phyloP scores from a whole-genome alignment of 2,329 filamentous ascomycete genomes.

The Trichoderma cornu-damae region DNA sequence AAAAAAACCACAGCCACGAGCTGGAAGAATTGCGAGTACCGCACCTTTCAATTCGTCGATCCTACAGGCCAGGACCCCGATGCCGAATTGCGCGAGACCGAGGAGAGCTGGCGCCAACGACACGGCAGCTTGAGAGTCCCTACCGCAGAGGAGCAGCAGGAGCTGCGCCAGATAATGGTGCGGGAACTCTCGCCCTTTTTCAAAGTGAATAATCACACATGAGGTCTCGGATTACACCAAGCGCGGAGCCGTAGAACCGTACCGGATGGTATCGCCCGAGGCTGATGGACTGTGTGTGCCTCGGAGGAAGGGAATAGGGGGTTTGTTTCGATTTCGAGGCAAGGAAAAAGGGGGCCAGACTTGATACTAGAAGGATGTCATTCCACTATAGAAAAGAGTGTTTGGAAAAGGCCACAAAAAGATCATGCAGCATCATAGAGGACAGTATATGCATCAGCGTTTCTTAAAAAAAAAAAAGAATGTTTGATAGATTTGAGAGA shows the following conservation, averaged over 20 bases:
- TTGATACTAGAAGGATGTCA: neutral
- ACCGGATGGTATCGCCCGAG: neutral
- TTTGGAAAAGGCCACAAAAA: neutral
- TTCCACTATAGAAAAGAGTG: conserved; percentile 2
- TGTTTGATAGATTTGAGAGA: neutral
- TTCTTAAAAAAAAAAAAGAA: neutral
- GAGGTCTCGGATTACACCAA: neutral
- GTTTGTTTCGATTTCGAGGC: neutral
- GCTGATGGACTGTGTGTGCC: too few species aligned
- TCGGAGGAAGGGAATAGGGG: neutral
- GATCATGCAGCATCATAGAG: neutral
- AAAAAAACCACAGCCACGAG: conserved; percentile 61
- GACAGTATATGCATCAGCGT: neutral
- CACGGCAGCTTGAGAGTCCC: conserved; percentile 38
- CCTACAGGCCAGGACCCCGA: conserved; percentile 44
- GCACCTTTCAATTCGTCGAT: conserved; percentile 61
- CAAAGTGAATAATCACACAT: conserved; percentile 12
- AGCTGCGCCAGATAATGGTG: conserved; percentile 35
- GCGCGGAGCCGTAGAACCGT: neutral
- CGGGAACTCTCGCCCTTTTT: conserved; percentile 19
- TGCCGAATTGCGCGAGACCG: conserved; percentile 45
- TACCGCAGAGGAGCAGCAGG: conserved; percentile 43
- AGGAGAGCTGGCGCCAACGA: conserved; percentile 43
- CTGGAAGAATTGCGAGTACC: conserved; percentile 69
- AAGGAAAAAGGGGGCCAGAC: neutral